phyloP scores from a whole-genome alignment of 2,329 filamentous ascomycete genomes.

The Colletotrichum neosansevieriae region DNA sequence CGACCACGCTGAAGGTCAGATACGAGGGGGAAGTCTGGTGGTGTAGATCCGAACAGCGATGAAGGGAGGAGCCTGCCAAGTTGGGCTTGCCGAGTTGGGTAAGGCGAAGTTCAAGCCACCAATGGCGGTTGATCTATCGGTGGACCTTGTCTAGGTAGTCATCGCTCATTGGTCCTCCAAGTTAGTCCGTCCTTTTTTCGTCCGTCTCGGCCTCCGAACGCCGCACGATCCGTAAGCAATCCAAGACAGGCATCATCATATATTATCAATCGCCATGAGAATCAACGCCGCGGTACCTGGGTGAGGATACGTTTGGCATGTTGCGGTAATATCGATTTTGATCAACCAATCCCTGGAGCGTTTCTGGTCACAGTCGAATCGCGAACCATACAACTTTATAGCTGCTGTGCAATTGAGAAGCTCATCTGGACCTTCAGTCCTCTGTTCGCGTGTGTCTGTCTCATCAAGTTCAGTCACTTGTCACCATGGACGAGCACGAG shows the following conservation, averaged over 20 bases:
- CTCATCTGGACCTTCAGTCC: too few relatives aligned
- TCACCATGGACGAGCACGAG: constrained; percentile 33
- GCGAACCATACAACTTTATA: too few relatives aligned
- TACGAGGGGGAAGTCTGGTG: background rate
- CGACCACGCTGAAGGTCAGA: background rate
- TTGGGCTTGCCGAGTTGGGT: too few relatives aligned
- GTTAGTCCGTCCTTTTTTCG: background rate
- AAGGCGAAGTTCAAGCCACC: background rate
- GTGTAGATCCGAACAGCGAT: background rate
- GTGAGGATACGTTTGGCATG: too few relatives aligned
- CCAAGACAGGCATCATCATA: background rate
- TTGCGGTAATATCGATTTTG: background rate
- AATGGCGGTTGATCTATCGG: background rate
- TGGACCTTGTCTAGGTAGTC: too few relatives aligned
- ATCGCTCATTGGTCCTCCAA: too few relatives aligned
- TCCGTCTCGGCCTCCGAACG: constrained; percentile 38
- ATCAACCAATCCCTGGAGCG: background rate
- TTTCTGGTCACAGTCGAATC: too few relatives aligned
- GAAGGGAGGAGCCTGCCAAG: too few relatives aligned
- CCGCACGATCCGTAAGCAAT: constrained; percentile 31
- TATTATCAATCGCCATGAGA: background rate
- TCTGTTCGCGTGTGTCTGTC: too few relatives aligned
- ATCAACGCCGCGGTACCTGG: too few relatives aligned
- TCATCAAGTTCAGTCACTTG: too few relatives aligned
- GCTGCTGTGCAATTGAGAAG: too few relatives aligned